Evolutionary conservation across 352 stramenopile genomes (phyloP).

Genomic region (Phytophthora syringae): DNA sequence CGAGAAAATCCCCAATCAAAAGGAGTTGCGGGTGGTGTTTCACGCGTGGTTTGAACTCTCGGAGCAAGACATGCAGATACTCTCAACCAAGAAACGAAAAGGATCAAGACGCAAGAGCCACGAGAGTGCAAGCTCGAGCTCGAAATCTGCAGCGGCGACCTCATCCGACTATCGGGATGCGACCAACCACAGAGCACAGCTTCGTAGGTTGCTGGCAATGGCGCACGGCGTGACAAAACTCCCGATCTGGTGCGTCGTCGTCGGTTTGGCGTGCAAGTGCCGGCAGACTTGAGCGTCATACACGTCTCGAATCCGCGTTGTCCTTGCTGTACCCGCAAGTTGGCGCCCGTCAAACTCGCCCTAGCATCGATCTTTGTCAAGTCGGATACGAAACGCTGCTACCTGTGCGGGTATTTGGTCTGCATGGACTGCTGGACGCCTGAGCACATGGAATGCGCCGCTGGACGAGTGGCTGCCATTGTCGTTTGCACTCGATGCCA

Average conservation of each 20-base stretch:
- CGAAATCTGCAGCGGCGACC: background rate
- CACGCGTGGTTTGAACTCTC: slow-evolving; percentile 26
- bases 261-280: slow-evolving; percentile 58
- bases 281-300: slow-evolving; percentile 42
- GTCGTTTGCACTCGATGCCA: slow-evolving; percentile 54
- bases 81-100: slow-evolving; percentile 3
- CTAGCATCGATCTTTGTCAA: background rate
- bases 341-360: slow-evolving; percentile 30
- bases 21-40: slow-evolving; percentile 29
- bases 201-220: slow-evolving; percentile 33
- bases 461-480: slow-evolving; percentile 36
- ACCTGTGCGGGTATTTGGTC: slow-evolving; percentile 44
- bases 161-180: slow-evolving; percentile 11
- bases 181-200: slow-evolving; percentile 16
- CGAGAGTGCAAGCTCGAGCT: slow-evolving; percentile 1
- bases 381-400: slow-evolving; percentile 36
- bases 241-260: slow-evolving; percentile 53
- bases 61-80: slow-evolving; percentile 5
- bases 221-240: slow-evolving; percentile 43
- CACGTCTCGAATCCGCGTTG: slow-evolving; percentile 53
- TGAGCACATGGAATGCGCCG: slow-evolving; percentile 38
- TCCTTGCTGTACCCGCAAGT: slow-evolving; percentile 55
- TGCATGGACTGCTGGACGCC: slow-evolving; percentile 43
- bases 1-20: slow-evolving; percentile 6
- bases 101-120: slow-evolving; percentile 17